phyloP scores from a whole-genome alignment of 1,284 basidiomycete species.

The Ceraceosorus guamensis region DNA sequence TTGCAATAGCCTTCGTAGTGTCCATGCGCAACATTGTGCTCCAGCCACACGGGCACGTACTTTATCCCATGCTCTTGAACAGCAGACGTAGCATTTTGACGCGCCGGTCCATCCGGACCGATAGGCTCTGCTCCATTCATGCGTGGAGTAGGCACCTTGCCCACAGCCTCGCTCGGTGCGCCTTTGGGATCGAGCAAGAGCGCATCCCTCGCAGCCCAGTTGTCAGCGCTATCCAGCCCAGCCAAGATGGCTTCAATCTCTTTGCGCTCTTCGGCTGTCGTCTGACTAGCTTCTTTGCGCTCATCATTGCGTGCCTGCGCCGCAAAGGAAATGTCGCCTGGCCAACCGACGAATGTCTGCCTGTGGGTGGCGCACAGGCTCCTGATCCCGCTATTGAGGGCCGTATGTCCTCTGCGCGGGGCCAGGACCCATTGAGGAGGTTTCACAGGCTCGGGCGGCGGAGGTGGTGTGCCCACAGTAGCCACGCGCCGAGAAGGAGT shows the following conservation, averaged over 20 bases:
- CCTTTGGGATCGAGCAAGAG: conserved; percentile 17
- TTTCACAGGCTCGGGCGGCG: conserved; percentile 5
- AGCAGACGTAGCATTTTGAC: conserved; percentile 38
- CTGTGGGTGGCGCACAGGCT: conserved; percentile 74
- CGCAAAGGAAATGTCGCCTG: conserved; percentile 66
- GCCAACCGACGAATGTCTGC: conserved; percentile 88
- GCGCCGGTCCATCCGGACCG: conserved; percentile 50
- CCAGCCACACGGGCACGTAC: conserved; percentile 86
- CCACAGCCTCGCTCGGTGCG: conserved; percentile 5
- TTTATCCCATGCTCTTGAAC: conserved; percentile 47
- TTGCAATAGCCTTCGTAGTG: conserved; percentile 96
- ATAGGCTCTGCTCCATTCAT: conserved; percentile 47
- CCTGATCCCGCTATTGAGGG: conserved; percentile 88
- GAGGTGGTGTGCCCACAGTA: conserved; percentile 1
- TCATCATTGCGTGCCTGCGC: conserved; percentile 32
- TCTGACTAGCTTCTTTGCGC: conserved; percentile 34
- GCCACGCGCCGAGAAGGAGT: conserved; percentile 3
- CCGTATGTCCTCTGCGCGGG: conserved; percentile 80
- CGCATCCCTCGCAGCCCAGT: conserved; percentile 32
- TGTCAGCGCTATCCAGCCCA: conserved; percentile 34
- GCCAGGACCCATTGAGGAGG: conserved; percentile 64
- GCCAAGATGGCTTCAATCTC: conserved; percentile 43
- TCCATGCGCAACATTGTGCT: conserved; percentile 79
- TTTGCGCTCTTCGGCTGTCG: conserved; percentile 28
- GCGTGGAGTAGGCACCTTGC: conserved; percentile 25